A percentile compares a stretch with the other conserved stretches of the same genome.
phyloP scores from a whole-genome alignment of 176 grass and related monocot genomes.

The Musa acuminata region DNA sequence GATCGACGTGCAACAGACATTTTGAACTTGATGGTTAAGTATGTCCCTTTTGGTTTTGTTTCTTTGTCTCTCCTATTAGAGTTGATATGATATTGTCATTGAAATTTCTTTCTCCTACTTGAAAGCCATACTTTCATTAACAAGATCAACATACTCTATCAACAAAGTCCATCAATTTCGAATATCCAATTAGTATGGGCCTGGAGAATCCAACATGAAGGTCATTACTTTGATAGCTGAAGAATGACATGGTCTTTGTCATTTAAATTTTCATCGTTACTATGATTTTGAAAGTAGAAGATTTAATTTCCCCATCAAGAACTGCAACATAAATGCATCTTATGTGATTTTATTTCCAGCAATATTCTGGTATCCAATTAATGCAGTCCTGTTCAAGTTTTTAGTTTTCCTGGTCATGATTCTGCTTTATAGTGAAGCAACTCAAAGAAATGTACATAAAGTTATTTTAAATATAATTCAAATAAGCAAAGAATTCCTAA shows the following conservation, averaged over 20 bases:
- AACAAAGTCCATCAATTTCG: background rate
- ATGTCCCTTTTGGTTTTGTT: slow-evolving; percentile 8
- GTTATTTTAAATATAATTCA: too few relatives aligned
- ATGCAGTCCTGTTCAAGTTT: background rate
- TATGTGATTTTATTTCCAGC: too few relatives aligned
- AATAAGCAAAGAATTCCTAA: too few relatives aligned
- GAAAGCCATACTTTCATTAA: background rate
- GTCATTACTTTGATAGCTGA: too few relatives aligned
- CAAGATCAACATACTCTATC: slow-evolving; percentile 1
- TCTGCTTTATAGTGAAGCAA: too few relatives aligned
- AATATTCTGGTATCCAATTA: background rate
- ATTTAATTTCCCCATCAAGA: background rate
- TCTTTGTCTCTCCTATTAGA: background rate
- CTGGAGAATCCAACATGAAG: background rate
- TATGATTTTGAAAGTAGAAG: background rate
- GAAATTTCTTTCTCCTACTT: background rate
- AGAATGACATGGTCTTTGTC: background rate
- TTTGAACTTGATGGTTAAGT: slow-evolving; percentile 72
- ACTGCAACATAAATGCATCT: too few relatives aligned
- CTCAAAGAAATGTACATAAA: too few relatives aligned
- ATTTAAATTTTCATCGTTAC: background rate
- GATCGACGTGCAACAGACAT: slow-evolving; percentile 77
- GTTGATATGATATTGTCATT: background rate
- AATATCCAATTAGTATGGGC: background rate
- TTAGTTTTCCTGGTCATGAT: too few relatives aligned